Evolutionary conservation across 1,284 basidiomycete genomes (phyloP).

Genomic region (Rhodotorula glutinis): DNA sequence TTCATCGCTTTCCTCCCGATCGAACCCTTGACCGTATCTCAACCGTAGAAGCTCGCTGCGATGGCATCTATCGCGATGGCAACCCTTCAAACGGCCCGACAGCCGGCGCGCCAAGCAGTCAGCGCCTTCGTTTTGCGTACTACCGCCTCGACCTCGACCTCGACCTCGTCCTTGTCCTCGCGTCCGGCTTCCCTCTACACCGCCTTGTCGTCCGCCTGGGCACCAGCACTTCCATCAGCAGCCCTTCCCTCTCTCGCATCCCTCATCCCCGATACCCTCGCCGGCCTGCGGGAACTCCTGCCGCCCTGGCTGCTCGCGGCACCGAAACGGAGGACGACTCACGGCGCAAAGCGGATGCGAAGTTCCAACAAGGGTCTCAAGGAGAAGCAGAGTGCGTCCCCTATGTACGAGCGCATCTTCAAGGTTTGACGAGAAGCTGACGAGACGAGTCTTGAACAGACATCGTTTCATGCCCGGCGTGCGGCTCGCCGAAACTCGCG

Average conservation of each 20-base stretch:
- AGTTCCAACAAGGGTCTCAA: constrained; percentile 91
- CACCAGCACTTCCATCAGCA: background rate
- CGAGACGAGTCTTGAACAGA: constrained; percentile 54
- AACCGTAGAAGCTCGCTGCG: too few species aligned
- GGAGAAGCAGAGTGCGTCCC: constrained; percentile 78
- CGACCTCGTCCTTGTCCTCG: background rate
- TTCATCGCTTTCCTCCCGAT: too few species aligned
- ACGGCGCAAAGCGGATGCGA: constrained; percentile 92
- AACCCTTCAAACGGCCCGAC: constrained; percentile 4
- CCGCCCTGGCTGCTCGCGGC: constrained; percentile 86
- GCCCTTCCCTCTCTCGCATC: constrained; percentile 18
- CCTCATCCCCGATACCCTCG: constrained; percentile 30
- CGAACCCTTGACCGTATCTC: too few species aligned
- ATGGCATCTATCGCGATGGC: constrained; percentile 21
- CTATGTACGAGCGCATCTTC: background rate
- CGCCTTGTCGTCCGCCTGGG: constrained; percentile 3
- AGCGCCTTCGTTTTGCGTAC: background rate
- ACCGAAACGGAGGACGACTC: constrained; percentile 90
- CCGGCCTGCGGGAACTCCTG: constrained; percentile 67
- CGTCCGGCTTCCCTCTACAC: constrained; percentile 2
- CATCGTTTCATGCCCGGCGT: constrained; percentile 87
- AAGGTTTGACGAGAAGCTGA: too few species aligned
- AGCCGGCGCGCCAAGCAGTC: background rate
- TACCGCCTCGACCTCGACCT: constrained; percentile 4
- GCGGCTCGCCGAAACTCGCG: constrained; percentile 79